These are phyloP conservation scores for Kluyveromyces siamensis DNA, from an alignment of 805 yeast species.

Conservation along the genomic window DNA sequence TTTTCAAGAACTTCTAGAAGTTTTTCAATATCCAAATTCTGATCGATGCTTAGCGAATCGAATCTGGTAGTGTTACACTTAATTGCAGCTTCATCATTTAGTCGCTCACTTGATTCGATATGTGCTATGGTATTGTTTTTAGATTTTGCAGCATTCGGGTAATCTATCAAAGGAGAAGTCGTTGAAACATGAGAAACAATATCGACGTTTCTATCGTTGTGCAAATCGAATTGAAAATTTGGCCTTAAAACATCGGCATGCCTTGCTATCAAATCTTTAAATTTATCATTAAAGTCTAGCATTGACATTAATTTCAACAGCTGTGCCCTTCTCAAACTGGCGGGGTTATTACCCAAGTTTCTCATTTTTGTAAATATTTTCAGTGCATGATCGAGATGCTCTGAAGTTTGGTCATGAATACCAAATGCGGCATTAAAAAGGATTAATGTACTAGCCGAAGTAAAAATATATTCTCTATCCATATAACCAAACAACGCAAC, in stretches of 20 bases:
- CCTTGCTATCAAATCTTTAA: conserved; percentile 46
- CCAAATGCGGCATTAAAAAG: conserved; percentile 76
- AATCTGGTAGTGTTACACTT: conserved; percentile 24
- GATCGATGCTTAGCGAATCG: conserved; percentile 25
- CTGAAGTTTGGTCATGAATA: conserved; percentile 64
- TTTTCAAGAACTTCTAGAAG: conserved; percentile 24
- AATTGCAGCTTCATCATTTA: neutral
- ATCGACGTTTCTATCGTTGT: conserved; percentile 10
- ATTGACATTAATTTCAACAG: conserved; percentile 54
- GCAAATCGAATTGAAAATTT: conserved; percentile 14
- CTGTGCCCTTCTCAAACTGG: conserved; percentile 66
- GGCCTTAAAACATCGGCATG: conserved; percentile 39
- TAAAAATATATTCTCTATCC: conserved; percentile 76
- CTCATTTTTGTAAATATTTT: conserved; percentile 66
- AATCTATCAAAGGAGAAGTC: conserved; percentile 1
- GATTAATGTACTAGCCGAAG: conserved; percentile 65
- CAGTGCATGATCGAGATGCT: conserved; percentile 65
- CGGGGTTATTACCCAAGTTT: conserved; percentile 71
- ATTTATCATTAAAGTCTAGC: conserved; percentile 58
- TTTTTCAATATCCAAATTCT: conserved; percentile 30
- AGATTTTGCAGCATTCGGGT: neutral
- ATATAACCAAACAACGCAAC: conserved; percentile 81
- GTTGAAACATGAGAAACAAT: conserved; percentile 14
- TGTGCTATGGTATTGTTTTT: neutral
- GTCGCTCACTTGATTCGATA: neutral